Evolutionary conservation across 2,329 filamentous ascomycete species (phyloP), one percentile per base, ranked within the genome.

Genomic region (Aureobasidium vineae): DNA sequence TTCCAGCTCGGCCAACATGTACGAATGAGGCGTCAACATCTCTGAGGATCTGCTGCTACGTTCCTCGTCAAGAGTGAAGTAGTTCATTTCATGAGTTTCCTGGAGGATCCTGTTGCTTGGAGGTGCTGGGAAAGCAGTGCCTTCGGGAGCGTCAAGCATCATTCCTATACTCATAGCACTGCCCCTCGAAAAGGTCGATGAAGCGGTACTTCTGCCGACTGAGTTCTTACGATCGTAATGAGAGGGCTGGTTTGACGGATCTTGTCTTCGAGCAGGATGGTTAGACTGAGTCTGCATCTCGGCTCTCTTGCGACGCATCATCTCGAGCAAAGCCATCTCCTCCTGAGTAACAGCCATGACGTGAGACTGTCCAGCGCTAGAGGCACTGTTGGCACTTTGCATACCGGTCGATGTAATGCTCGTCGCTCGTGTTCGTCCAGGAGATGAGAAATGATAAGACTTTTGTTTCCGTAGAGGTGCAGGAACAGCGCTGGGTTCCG

Each of bases 241-340:
- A 31, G 61, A 64, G 21, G 47, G 40, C 21, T 47, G 59, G 19
- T 45, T 47, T 15, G 59, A 63, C 16, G 41, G 38, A 19, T 61
- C 57, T 0, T 61, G 41, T 61, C 57, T 26, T 47, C 57, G 57
- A 28, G 59, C 45, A 3, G 59, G 59, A 31, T 63, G 59, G 15
- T 3, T 63, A 5, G 45, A 41, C 16, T 26, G 21, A n/a, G 33
- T 41, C 16, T 69, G 66, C 64, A 67, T 64, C 43, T 66, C 67
- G 13, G 80, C 79, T 52, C 80, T 77, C 70, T 82, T 83, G 66
- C 77, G 76, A 8, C 81, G 79, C 79, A 83, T 81, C 72, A 82
- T 73, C 65, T 82, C 81, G 41, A 83, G 69, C 16, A 83, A 70
- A 28, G 79, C 78, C 71, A 81, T 81, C 70, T 83, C 81, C 70